Conservation (phyloP, 768 basidiomycete species). For the Pleurotus cornucopiae region DNA sequence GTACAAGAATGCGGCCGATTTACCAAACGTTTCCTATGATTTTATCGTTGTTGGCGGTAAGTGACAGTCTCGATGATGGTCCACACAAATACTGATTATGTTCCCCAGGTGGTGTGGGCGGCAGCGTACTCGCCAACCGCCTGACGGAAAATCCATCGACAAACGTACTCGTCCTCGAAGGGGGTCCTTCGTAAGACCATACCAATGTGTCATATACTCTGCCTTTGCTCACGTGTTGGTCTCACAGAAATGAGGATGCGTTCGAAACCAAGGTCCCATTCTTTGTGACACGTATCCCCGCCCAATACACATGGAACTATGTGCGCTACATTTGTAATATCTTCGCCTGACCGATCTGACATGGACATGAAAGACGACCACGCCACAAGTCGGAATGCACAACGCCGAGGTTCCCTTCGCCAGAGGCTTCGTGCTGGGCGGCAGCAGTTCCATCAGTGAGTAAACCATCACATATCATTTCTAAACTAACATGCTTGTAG, state of each 20-base stretch:
- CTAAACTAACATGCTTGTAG: background rate
- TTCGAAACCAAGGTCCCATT: constrained; percentile 7
- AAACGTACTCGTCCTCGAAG: constrained; percentile 7
- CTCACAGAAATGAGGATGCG: constrained; percentile 11
- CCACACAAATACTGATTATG: background rate
- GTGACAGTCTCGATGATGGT: background rate
- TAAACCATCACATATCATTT: background rate
- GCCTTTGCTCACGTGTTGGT: too few species aligned
- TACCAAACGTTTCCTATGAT: constrained; percentile 3
- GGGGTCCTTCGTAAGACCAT: background rate
- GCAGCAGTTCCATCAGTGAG: constrained; percentile 12
- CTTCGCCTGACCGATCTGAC: background rate
- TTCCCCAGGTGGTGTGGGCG: constrained; percentile 1
- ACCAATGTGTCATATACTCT: too few species aligned
- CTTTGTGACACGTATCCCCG: background rate
- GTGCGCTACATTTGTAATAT: background rate
- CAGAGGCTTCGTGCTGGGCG: constrained; percentile 16
- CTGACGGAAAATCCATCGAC: constrained; percentile 1
- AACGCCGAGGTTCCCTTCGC: constrained; percentile 12
- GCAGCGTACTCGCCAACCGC: constrained; percentile 6
- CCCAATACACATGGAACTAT: constrained; percentile 9
- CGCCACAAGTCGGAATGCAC: constrained; percentile 15
- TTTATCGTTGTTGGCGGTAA: constrained; percentile 10
- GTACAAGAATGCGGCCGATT: background rate
- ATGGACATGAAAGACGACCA: constrained; percentile 13